Base-by-base conservation (phyloP, 148 eudicot species). In the Fagopyrum tataricum region DNA sequence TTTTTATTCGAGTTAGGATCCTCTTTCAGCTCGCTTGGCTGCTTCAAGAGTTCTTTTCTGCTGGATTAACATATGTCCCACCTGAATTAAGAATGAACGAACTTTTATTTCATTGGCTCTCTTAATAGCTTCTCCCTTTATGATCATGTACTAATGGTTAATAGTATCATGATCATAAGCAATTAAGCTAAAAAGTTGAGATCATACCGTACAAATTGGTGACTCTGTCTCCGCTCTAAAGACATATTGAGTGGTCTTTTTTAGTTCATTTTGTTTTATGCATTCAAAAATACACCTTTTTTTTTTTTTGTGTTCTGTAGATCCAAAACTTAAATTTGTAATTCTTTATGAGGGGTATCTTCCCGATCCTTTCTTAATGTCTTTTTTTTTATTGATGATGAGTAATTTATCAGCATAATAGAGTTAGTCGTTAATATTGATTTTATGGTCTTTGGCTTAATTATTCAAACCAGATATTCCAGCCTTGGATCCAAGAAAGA, bases 401-500 rank as follows among this genome's bases (percentile, higher is more conserved):
- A 26, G 37, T 26, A 15, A 14, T 31, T 70, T 24, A 6, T 5
- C 31, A 68, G 9, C 20, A 68, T 37, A 39, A 3, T 31, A 31
- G 37, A 31, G 42, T 13, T 13, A 23, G 8, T 55, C 61, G 5
- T n/a, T 69, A 40, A 18, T 72, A 23, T 53, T 4, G 24, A 15
- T 53, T 8, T 46, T 7, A 4, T 73, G 70, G 5, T 58, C 66
- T 58, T 58, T 58, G 64, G 64, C 21, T 58, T 13, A 58, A 7
- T 0, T 21, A 7, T 58, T 58, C 2, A 23, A 26, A 6, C 21
- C 85, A 93, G 98, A 88, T 93, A 41, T 82, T 87, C 71, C 97
- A 93, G 83, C 98, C 98, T 26, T 84, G 88, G 91, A 81, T 87
- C 46, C 97, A 91, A 77, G 67, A 20, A 56, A 82, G 94, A 68